Percentiles rank a stretch among this genome's conserved stretches.
Conservation (phyloP, 2,329 filamentous ascomycete species). For the Colletotrichum paranaense region DNA sequence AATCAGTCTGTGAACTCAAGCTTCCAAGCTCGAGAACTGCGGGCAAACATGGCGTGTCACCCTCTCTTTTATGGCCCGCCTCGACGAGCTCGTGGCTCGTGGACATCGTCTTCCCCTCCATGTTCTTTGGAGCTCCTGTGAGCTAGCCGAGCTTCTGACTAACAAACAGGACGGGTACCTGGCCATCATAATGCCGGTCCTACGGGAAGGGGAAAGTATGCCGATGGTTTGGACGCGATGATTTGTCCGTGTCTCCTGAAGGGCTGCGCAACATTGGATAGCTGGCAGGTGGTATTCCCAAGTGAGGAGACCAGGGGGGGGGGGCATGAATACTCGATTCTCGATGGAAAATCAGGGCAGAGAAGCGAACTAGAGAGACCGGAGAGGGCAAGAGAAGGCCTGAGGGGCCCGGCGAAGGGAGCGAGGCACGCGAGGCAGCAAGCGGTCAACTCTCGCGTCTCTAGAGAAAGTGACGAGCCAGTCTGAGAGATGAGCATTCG, state of each 20-base stretch:
- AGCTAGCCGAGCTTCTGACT: neutral
- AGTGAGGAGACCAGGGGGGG: neutral
- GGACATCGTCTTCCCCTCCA: neutral
- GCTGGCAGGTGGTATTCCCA: neutral
- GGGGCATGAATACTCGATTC: neutral
- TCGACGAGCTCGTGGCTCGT: neutral
- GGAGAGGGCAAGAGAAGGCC: neutral
- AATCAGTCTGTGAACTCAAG: neutral
- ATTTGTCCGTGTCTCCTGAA: constrained; percentile 14
- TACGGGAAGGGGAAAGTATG: constrained; percentile 20
- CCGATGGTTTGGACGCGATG: constrained; percentile 10
- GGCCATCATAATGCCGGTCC: constrained; percentile 3
- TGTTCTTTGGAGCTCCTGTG: neutral
- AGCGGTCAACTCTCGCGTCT: neutral
- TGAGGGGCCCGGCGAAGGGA: neutral
- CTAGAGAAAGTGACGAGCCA: neutral
- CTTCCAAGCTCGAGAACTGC: neutral
- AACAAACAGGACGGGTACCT: constrained; percentile 12
- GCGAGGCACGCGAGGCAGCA: neutral
- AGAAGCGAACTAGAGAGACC: neutral
- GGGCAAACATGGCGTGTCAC: neutral
- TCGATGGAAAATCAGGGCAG: neutral
- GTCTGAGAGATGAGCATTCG: neutral
- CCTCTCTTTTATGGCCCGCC: neutral
- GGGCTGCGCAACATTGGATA: constrained; percentile 4